Evolutionary conservation across 2,329 filamentous ascomycete genomes (phyloP).

Genomic region (Fusarium sp.): DNA sequence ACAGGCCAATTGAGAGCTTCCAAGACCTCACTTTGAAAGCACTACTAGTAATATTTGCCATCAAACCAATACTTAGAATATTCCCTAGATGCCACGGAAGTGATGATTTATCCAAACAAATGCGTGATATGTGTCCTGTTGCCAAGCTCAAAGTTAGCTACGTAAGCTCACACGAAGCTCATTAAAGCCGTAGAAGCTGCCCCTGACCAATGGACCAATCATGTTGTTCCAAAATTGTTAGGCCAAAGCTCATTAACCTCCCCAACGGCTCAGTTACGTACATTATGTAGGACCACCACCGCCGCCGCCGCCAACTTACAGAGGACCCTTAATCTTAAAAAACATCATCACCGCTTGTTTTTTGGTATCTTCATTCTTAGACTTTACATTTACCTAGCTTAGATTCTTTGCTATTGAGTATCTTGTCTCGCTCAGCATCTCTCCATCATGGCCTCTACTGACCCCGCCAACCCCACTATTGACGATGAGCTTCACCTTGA

Average conservation of each 20-base stretch:
- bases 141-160: not conserved
- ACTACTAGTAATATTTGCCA: too few species aligned
- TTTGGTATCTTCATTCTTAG: not conserved
- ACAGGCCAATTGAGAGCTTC: not conserved
- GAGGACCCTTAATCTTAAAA: conserved; percentile 24
- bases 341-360: conserved; percentile 18
- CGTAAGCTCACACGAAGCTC: not conserved
- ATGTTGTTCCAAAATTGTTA: conserved; percentile 34
- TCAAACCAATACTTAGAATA: not conserved
- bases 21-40: not conserved
- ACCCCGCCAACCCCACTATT: conserved; percentile 45
- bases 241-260: conserved; percentile 20
- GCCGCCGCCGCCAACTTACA: not conserved
- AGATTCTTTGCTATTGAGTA: not conserved
- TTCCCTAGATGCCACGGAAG: not conserved
- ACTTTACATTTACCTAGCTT: not conserved
- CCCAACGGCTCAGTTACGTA: conserved; percentile 36
- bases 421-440: not conserved
- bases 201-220: conserved; percentile 35
- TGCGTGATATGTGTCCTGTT: too few species aligned
- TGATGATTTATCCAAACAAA: not conserved
- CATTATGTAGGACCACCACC: not conserved
- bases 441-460: conserved; percentile 38
- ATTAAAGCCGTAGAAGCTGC: not conserved
- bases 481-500: conserved; percentile 49